phyloP scores from a whole-genome alignment of 768 basidiomycete species.

The Termitomyces sp. region DNA sequence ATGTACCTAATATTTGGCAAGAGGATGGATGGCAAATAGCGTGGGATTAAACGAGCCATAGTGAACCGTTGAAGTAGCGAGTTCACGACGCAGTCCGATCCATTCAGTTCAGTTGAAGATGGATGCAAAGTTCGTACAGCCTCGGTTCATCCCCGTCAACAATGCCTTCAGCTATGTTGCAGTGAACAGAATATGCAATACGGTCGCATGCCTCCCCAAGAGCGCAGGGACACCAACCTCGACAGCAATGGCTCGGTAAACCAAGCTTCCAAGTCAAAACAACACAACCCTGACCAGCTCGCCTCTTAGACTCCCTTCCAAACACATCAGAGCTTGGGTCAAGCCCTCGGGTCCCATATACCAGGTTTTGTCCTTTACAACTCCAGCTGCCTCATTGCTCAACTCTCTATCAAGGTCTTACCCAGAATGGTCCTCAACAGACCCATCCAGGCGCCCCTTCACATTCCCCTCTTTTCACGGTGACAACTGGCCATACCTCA shows the following conservation, averaged over 20 bases:
- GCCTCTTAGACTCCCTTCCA: constrained; percentile 47
- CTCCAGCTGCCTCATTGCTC: constrained; percentile 29
- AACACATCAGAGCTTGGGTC: constrained; percentile 58
- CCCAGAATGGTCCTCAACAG: constrained; percentile 32
- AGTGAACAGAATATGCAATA: constrained; percentile 65
- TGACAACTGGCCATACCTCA: constrained; percentile 29
- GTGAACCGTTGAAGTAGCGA: constrained; percentile 23
- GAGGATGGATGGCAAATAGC: constrained; percentile 24
- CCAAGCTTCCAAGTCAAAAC: constrained; percentile 23
- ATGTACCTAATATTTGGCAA: constrained; percentile 24
- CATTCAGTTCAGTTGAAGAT: constrained; percentile 36
- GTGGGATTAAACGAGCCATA: constrained; percentile 29
- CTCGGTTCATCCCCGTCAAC: constrained; percentile 21
- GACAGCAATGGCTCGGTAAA: constrained; percentile 63
- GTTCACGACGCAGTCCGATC: constrained; percentile 19
- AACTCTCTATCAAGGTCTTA: constrained; percentile 37
- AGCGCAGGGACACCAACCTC: constrained; percentile 53
- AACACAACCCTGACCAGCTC: constrained; percentile 28
- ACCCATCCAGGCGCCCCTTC: constrained; percentile 32
- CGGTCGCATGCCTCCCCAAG: constrained; percentile 51
- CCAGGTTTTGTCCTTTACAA: constrained; percentile 32
- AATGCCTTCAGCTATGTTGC: constrained; percentile 24
- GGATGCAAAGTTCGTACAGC: constrained; percentile 42
- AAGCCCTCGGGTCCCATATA: constrained; percentile 57
- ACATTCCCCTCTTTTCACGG: constrained; percentile 40